Conservation (phyloP, 2,329 filamentous ascomycete species). For the Bipolaris oryzae region DNA sequence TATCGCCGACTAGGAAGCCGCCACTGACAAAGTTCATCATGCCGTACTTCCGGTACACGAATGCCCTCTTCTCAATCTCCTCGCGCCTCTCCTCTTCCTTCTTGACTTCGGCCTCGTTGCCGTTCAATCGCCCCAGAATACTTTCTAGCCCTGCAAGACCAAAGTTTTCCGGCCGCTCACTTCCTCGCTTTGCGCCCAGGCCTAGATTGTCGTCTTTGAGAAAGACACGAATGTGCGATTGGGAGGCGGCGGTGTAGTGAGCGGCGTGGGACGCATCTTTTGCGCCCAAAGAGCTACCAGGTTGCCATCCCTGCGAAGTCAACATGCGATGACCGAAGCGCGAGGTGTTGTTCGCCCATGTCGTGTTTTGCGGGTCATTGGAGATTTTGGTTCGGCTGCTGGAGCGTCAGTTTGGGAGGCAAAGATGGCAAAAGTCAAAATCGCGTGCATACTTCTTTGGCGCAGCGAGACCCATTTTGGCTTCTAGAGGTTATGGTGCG, state of each 20-base stretch:
- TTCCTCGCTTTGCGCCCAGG: constrained; percentile 78
- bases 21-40: constrained; percentile 85
- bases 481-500: constrained; percentile 7
- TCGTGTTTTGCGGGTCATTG: constrained; percentile 92
- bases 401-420: constrained; percentile 17
- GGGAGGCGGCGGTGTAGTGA: constrained; percentile 78
- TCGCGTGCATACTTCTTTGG: constrained; percentile 64
- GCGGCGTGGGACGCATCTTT: constrained; percentile 75
- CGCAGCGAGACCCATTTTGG: constrained; percentile 70
- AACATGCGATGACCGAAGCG: constrained; percentile 92
- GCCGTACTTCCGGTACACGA: constrained; percentile 77
- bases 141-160: constrained; percentile 87
- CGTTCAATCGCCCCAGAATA: constrained; percentile 86
- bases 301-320: constrained; percentile 85
- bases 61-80: constrained; percentile 73
- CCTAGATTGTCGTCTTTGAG: constrained; percentile 92
- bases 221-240: constrained; percentile 81
- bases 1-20: constrained; percentile 71
- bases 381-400: constrained; percentile 73
- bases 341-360: constrained; percentile 82
- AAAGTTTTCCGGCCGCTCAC: constrained; percentile 72
- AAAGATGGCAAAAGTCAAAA: neutral
- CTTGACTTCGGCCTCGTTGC: constrained; percentile 76
- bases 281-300: constrained; percentile 81
- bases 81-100: constrained; percentile 71